Conservation (phyloP, 495 filamentous ascomycete genomes). For the Hypoxylon fuscum region DNA sequence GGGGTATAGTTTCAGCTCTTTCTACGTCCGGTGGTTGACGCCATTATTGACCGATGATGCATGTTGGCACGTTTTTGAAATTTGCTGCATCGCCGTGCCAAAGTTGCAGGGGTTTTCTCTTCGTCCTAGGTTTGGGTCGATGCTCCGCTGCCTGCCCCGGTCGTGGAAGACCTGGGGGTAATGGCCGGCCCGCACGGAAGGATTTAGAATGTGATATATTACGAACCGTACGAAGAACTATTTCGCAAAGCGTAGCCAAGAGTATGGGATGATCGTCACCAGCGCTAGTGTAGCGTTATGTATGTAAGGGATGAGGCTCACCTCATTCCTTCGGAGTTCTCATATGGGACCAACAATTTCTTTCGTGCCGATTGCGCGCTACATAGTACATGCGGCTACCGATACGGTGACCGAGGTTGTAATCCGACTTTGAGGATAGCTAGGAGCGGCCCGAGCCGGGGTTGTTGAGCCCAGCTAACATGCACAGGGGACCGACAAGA, state of each 20-base stretch:
- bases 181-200: background rate
- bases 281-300: too few species aligned
- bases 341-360: too few species aligned
- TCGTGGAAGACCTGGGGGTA: background rate
- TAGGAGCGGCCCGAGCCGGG: conserved; percentile 31
- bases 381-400: too few species aligned
- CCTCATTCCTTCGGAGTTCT: too few species aligned
- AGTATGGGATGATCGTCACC: background rate
- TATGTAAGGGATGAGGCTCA: too few species aligned
- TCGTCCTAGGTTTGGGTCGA: conserved; percentile 7
- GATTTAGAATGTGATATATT: conserved; percentile 6
- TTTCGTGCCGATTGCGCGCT: too few species aligned
- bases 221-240: background rate
- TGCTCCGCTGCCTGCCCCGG: background rate
- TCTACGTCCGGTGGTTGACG: conserved; percentile 3
- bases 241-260: background rate
- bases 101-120: conserved; percentile 6
- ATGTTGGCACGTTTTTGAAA: conserved; percentile 10
- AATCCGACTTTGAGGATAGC: conserved; percentile 13
- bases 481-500: background rate
- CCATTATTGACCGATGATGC: background rate
- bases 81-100: conserved; percentile 4
- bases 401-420: background rate
- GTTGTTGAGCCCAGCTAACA: conserved; percentile 1
- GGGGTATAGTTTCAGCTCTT: too few species aligned